Evolutionary conservation across 345 rosid genomes (phyloP), one percentile per base, ranked within the genome.

Genomic region (Boechera stricta): DNA sequence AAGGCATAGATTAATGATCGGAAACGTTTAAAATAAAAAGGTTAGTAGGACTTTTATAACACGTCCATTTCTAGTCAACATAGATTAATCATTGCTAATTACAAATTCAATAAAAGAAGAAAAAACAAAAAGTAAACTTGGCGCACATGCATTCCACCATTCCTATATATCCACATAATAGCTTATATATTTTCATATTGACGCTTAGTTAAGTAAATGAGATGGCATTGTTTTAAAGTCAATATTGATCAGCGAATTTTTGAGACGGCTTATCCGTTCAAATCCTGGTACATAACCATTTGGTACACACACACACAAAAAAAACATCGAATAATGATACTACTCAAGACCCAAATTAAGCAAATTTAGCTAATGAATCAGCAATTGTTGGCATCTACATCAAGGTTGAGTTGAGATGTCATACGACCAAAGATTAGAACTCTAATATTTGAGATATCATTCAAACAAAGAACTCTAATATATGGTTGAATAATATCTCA

Each of bases 1-100:
- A 38, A 38, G 54, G 53, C 53, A 75, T 75, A 59, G 67, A 49
- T 67, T 58, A 49, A 59, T 75, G 73, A 75, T 68, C 68, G 69
- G 55, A 67, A 67, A 67, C 32, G 60, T 47, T 10, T 12, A 48
- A 48, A 47, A 35, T 18, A 59, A 68, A 76, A 41, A 31, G 13
- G 16, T 18, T 29, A 39, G 35, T 58, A 49, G 31, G 79, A 75
- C 61, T 38, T 49, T 49, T 47, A 26, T 18, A 67, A 75, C 62
- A 59, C 68, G 74, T 68, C 45, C 74, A 59, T 28, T 51, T 33
- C 15, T 11, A 67, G 73, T 75, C 67, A 59, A 67, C 79, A 58
- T 2, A 7, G 32, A 9, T 38, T 38, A 6, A 45, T 44, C 57
- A 58, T 67, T 59, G 15, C 4, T 38, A 58, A 29, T 45, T 15